Percentiles rank a stretch among this genome's conserved stretches.
phyloP scores from a whole-genome alignment of 306 rosid species.

The Castanea sativa region DNA sequence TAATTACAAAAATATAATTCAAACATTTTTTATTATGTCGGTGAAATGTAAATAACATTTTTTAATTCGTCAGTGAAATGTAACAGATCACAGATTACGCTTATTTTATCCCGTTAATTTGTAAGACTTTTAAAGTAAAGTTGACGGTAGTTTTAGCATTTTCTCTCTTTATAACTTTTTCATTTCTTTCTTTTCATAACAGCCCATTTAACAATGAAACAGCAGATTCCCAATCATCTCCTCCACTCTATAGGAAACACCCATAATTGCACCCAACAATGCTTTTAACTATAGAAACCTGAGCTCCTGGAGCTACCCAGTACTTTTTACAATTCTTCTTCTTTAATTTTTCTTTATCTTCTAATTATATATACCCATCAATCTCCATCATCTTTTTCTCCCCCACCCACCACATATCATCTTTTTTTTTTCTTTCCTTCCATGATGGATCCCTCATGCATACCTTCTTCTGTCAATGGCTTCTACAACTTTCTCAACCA shows the following conservation, averaged over 20 bases:
- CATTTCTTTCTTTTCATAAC: neutral
- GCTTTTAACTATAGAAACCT: slow-evolving; percentile 43
- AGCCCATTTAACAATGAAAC: slow-evolving; percentile 45
- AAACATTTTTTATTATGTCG: no score
- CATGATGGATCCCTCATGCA: slow-evolving; percentile 69
- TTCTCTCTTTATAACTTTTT: slow-evolving; percentile 3
- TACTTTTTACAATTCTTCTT: slow-evolving; percentile 15
- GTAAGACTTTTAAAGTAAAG: no score
- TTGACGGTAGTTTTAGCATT: no score
- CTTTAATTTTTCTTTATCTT: slow-evolving; percentile 12
- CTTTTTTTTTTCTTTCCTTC: slow-evolving; percentile 13
- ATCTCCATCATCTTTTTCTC: slow-evolving; percentile 43
- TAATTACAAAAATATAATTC: no score
- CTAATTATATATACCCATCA: slow-evolving; percentile 44
- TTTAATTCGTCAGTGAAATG: no score
- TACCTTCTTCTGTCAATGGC: slow-evolving; percentile 69
- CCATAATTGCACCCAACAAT: slow-evolving; percentile 85
- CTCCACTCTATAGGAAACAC: slow-evolving; percentile 71
- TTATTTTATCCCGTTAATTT: no score
- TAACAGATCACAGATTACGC: no score
- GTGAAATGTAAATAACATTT: no score
- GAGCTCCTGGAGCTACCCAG: slow-evolving; percentile 40
- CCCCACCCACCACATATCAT: slow-evolving; percentile 8
- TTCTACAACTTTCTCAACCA: slow-evolving; percentile 68
- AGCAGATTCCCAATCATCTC: slow-evolving; percentile 76